These are phyloP conservation scores for Coleophoma crateriformis DNA, from an alignment of 2,329 filamentous ascomycete species.

Conservation along the genomic window DNA sequence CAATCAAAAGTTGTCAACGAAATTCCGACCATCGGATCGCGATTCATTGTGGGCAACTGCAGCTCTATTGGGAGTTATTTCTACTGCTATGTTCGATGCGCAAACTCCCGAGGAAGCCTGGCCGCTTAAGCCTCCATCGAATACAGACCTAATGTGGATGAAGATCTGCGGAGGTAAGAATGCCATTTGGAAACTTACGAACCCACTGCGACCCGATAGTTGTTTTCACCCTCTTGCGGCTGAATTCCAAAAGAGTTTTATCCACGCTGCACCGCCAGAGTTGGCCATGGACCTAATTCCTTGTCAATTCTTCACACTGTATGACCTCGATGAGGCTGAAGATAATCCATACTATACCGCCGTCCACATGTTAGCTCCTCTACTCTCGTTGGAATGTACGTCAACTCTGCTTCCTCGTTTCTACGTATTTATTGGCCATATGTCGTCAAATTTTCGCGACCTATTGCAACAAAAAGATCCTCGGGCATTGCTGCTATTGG, in stretches of 20 bases:
- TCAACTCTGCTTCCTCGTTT: not conserved
- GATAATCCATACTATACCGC: not conserved
- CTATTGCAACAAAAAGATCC: not conserved
- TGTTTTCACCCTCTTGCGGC: conserved; percentile 30
- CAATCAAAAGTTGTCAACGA: conserved; percentile 32
- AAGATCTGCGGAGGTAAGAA: conserved; percentile 50
- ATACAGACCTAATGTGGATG: conserved; percentile 51
- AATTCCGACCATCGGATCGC: conserved; percentile 31
- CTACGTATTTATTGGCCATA: not conserved
- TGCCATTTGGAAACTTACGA: conserved; percentile 43
- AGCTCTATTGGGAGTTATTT: conserved; percentile 38
- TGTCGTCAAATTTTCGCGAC: not conserved
- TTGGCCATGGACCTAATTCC: not conserved
- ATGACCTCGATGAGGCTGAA: not conserved
- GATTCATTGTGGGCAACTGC: conserved; percentile 44
- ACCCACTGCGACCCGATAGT: conserved; percentile 42
- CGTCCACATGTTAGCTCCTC: not conserved
- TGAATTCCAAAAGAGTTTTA: no score
- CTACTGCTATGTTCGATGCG: conserved; percentile 39
- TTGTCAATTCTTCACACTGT: not conserved
- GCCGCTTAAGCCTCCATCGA: conserved; percentile 42
- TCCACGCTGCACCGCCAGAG: no score
- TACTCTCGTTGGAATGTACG: not conserved
- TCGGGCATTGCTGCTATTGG: not conserved
- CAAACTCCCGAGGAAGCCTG: conserved; percentile 41